Evolutionary conservation across 352 stramenopile species (phyloP).

Genomic region (Pythium rishiriense): DNA sequence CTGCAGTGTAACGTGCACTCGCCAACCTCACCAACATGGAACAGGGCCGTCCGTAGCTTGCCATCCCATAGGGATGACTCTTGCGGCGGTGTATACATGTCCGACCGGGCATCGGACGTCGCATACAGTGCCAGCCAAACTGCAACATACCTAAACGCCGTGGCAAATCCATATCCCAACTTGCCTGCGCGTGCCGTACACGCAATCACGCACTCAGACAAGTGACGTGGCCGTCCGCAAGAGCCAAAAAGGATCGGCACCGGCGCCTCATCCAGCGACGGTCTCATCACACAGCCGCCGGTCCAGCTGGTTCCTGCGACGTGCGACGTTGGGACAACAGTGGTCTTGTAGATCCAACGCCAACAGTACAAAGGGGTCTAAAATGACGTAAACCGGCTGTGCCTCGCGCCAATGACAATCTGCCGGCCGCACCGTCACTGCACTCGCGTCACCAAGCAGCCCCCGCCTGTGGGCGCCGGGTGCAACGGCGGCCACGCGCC

Average conservation of each 20-base stretch:
- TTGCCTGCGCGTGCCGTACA: background rate
- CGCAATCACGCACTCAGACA: background rate
- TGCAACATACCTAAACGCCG: background rate
- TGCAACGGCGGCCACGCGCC: slow-evolving; percentile 4
- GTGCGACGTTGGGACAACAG: slow-evolving; percentile 14
- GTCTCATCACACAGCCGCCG: background rate
- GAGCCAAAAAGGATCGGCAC: background rate
- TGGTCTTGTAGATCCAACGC: slow-evolving; percentile 8
- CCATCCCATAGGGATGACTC: too few relatives aligned
- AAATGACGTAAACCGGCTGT: slow-evolving; percentile 11
- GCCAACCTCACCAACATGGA: too few relatives aligned
- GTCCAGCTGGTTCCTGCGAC: slow-evolving; percentile 13
- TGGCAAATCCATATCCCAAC: too few relatives aligned
- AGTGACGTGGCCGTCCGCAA: slow-evolving; percentile 1
- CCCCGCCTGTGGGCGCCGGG: background rate
- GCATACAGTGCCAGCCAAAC: background rate
- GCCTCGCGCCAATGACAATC: slow-evolving; percentile 7
- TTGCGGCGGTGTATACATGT: too few relatives aligned
- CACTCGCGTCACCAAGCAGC: slow-evolving; percentile 15
- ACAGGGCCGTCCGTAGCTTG: too few relatives aligned
- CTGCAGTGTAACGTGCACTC: too few relatives aligned
- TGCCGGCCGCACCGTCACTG: background rate
- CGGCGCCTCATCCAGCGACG: background rate
- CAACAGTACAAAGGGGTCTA: background rate
- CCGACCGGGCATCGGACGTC: background rate